These are phyloP conservation scores for Cercospora sp. DNA, from an alignment of 2,329 filamentous ascomycete species.

Conservation along the genomic window DNA sequence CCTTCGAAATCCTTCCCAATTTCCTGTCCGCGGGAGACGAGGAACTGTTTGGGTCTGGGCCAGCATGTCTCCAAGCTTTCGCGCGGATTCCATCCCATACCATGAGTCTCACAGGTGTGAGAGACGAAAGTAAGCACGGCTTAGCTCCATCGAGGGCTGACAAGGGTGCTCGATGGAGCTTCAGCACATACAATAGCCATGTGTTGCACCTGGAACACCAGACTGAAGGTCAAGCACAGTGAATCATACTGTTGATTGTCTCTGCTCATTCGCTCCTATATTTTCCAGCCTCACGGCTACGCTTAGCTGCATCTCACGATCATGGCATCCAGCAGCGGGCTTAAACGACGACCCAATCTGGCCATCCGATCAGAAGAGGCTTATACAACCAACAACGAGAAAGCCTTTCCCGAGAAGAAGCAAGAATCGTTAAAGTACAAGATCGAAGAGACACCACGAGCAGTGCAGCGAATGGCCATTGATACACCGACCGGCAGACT, in stretches of 20 bases:
- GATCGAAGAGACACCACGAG: background rate
- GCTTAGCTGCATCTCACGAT: background rate
- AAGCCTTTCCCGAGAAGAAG: background rate
- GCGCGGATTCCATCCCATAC: background rate
- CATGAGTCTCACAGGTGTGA: background rate
- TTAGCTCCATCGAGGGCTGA: background rate
- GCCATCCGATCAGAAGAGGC: background rate
- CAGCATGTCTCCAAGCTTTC: background rate
- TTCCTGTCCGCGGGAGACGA: background rate
- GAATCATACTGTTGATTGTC: background rate
- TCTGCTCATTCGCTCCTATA: background rate
- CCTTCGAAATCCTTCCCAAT: background rate
- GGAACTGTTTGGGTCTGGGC: background rate
- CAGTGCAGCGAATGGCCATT: background rate
- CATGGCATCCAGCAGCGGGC: background rate
- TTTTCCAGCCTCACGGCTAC: background rate
- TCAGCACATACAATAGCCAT: background rate
- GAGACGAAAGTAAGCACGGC: background rate
- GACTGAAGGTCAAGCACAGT: background rate
- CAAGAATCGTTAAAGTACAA: background rate
- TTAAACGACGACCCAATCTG: background rate
- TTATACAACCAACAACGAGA: background rate
- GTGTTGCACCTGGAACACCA: background rate
- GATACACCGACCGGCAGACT: background rate
- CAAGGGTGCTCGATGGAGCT: background rate